Conservation (phyloP, 257 asterid species). For the Przewalskia tangutica region DNA sequence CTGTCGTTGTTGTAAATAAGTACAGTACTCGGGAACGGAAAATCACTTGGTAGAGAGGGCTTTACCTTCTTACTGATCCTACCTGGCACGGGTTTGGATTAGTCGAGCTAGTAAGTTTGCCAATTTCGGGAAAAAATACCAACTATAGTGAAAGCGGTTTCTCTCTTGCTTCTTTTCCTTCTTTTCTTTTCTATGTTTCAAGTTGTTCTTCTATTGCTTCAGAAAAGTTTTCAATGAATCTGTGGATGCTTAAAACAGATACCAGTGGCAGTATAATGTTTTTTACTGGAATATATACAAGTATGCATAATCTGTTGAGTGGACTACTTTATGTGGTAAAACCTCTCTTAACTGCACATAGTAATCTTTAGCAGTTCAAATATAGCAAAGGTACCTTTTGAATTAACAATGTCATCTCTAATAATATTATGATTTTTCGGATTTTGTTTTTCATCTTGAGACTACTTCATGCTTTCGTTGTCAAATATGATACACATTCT, state of each 20-base stretch:
- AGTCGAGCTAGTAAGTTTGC: neutral
- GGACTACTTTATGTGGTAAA: neutral
- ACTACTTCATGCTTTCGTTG: neutral
- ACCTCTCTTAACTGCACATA: too few relatives aligned
- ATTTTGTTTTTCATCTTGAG: neutral
- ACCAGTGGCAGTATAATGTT: neutral
- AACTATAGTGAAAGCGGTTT: too few relatives aligned
- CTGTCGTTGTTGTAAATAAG: neutral
- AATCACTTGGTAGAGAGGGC: neutral
- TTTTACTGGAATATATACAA: neutral
- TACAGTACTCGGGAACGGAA: neutral
- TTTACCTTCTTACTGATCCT: too few relatives aligned
- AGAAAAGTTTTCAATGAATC: neutral
- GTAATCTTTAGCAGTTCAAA: too few relatives aligned
- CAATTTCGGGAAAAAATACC: too few relatives aligned
- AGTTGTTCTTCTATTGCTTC: neutral
- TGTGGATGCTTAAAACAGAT: neutral
- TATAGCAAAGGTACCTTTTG: neutral
- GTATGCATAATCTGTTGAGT: neutral
- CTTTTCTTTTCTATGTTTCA: neutral
- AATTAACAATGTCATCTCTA: neutral
- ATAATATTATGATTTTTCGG: neutral
- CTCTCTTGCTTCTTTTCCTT: neutral
- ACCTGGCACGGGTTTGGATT: neutral
- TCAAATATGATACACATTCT: neutral